Conservation (phyloP, 768 basidiomycete species). For the Lentinula aciculospora region DNA sequence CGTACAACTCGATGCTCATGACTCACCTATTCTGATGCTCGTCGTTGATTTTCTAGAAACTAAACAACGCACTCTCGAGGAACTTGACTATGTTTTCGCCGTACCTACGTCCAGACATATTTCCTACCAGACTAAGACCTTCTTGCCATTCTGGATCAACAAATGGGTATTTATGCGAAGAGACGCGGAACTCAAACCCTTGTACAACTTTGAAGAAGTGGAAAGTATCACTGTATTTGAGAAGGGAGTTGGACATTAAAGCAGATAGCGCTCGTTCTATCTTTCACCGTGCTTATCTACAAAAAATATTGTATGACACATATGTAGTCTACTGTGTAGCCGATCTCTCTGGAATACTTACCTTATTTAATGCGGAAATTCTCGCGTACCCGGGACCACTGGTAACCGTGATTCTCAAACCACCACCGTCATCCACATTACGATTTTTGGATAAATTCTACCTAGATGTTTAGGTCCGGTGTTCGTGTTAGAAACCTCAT, state of each 20-base stretch:
- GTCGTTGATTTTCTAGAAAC: conserved; percentile 29
- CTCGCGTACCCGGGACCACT: no score
- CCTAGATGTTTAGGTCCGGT: no score
- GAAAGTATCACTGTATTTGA: conserved; percentile 37
- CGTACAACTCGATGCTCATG: conserved; percentile 13
- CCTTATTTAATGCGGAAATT: background rate
- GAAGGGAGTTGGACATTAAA: conserved; percentile 32
- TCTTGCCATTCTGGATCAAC: conserved; percentile 47
- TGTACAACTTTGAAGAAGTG: conserved; percentile 50
- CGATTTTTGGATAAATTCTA: no score
- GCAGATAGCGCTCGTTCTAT: background rate
- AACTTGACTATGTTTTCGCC: conserved; percentile 46
- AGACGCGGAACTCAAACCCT: conserved; percentile 30
- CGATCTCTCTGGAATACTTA: background rate
- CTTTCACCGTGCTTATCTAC: no score
- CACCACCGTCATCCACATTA: no score
- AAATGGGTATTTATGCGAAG: conserved; percentile 38
- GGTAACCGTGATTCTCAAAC: no score
- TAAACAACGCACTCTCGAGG: conserved; percentile 46
- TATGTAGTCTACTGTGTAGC: background rate
- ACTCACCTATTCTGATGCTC: background rate
- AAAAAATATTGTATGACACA: background rate
- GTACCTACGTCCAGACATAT: conserved; percentile 42
- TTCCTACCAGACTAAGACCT: conserved; percentile 35
- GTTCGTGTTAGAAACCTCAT: no score